These are phyloP conservation scores for Paralagenidium karlingii DNA, from an alignment of 352 stramenopile species.

Conservation along the genomic window DNA sequence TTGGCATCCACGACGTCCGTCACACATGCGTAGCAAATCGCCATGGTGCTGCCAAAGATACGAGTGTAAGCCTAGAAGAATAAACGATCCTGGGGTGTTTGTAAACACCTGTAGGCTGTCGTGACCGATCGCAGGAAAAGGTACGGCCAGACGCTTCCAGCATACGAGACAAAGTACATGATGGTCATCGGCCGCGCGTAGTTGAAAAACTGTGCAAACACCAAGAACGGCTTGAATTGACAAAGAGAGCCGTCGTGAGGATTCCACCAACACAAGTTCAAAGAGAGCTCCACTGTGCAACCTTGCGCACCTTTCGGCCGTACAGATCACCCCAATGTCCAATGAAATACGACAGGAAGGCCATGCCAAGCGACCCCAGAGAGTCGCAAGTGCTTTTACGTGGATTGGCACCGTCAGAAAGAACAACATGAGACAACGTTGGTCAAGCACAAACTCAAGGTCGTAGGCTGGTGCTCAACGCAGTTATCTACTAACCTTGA, in stretches of 20 bases:
- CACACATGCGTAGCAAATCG: slow-evolving; percentile 39
- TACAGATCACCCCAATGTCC: slow-evolving; percentile 61
- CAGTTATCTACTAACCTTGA: slow-evolving; percentile 54
- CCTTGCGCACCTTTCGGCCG: slow-evolving; percentile 54
- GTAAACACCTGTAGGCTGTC: slow-evolving; percentile 38
- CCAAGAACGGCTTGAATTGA: slow-evolving; percentile 55
- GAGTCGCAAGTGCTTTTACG: too few species aligned
- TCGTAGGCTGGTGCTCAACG: not conserved
- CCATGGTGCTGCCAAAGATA: slow-evolving; percentile 22
- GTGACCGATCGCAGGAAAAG: slow-evolving; percentile 40
- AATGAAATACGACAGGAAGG: slow-evolving; percentile 52
- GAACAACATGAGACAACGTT: too few species aligned
- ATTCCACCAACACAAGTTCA: too few species aligned
- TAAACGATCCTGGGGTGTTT: not conserved
- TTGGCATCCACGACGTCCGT: slow-evolving; percentile 41
- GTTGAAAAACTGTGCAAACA: slow-evolving; percentile 45
- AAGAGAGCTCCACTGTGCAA: too few species aligned
- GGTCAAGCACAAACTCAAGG: too few species aligned
- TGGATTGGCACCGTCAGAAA: too few species aligned
- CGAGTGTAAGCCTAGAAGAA: not conserved
- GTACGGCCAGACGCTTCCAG: slow-evolving; percentile 40
- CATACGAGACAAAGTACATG: slow-evolving; percentile 47
- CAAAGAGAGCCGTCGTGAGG: too few species aligned
- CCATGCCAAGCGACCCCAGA: slow-evolving; percentile 34
- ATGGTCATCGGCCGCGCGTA: slow-evolving; percentile 46